A percentile compares a stretch with the other conserved stretches of the same genome.
phyloP scores from a whole-genome alignment of 2,329 filamentous ascomycete genomes.

The Seiridium cupressi region DNA sequence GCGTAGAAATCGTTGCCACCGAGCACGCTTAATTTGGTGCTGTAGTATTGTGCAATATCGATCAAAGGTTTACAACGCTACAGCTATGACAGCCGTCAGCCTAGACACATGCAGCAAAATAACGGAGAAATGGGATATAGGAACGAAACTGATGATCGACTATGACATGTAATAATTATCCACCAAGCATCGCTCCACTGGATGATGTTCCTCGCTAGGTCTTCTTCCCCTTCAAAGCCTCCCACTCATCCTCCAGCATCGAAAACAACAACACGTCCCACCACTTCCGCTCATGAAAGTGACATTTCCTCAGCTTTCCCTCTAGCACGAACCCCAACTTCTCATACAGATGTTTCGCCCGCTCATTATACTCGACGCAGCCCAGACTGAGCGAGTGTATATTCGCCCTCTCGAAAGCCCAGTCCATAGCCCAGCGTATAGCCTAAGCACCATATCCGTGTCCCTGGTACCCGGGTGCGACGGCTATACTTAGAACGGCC shows the following conservation, averaged over 20 bases:
- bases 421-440: constrained; percentile 35
- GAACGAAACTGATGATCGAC: too few species aligned
- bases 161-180: too few species aligned
- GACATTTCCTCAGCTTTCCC: constrained; percentile 18
- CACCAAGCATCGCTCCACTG: too few species aligned
- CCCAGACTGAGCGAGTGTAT: constrained; percentile 35
- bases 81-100: too few species aligned
- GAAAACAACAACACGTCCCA: background rate
- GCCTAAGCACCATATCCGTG: constrained; percentile 39
- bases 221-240: background rate
- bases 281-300: background rate
- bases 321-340: constrained; percentile 35
- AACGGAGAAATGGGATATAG: too few species aligned
- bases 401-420: constrained; percentile 34
- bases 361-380: constrained; percentile 34
- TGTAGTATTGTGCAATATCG: too few species aligned
- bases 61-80: too few species aligned
- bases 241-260: background rate
- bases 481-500: background rate
- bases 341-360: constrained; percentile 35
- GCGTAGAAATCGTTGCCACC: too few species aligned
- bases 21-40: too few species aligned
- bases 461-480: constrained; percentile 30
- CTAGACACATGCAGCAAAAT: too few species aligned
- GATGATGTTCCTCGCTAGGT: background rate